Evolutionary conservation across 2,329 filamentous ascomycete species (phyloP).

Genomic region (Phialophora chinensis): DNA sequence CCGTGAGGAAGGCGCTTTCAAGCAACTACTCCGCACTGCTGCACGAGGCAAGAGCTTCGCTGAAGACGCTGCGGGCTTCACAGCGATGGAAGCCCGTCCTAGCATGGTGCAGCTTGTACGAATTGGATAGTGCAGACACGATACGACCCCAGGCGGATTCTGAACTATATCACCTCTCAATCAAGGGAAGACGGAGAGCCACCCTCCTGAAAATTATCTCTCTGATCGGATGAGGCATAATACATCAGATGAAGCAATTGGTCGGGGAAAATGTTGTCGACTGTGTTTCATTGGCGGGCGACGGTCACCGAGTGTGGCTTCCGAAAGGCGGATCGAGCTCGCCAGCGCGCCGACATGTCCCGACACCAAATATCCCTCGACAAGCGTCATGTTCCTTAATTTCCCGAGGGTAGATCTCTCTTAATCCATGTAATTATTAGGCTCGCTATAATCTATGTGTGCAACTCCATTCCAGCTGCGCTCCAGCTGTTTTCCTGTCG

Average conservation of each 20-base stretch:
- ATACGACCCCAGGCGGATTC: neutral
- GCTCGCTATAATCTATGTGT: slow-evolving; percentile 14
- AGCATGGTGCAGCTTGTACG: slow-evolving; percentile 25
- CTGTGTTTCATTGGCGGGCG: slow-evolving; percentile 11
- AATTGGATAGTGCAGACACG: neutral
- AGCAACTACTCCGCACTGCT: slow-evolving; percentile 37
- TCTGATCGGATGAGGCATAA: neutral
- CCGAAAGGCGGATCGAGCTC: slow-evolving; percentile 9
- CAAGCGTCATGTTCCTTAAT: neutral
- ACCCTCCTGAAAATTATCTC: neutral
- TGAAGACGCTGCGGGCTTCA: slow-evolving; percentile 32
- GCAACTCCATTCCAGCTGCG: slow-evolving; percentile 2
- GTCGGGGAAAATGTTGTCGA: slow-evolving; percentile 14
- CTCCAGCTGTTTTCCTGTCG: slow-evolving; percentile 12
- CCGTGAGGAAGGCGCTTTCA: slow-evolving; percentile 30
- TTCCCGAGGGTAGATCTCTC: neutral
- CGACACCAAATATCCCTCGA: neutral
- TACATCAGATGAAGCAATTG: slow-evolving; percentile 13
- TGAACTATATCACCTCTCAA: slow-evolving; percentile 1
- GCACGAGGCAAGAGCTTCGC: slow-evolving; percentile 22
- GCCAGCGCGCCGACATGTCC: neutral
- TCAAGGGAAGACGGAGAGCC: neutral
- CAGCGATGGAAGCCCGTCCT: slow-evolving; percentile 25
- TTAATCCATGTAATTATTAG: neutral
- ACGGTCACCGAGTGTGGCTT: neutral